A percentile compares a stretch with the other conserved stretches of the same genome.
Evolutionary conservation across 371 early-diverging fungal genomes (phyloP).

Genomic region (Rhizopus delemar): DNA sequence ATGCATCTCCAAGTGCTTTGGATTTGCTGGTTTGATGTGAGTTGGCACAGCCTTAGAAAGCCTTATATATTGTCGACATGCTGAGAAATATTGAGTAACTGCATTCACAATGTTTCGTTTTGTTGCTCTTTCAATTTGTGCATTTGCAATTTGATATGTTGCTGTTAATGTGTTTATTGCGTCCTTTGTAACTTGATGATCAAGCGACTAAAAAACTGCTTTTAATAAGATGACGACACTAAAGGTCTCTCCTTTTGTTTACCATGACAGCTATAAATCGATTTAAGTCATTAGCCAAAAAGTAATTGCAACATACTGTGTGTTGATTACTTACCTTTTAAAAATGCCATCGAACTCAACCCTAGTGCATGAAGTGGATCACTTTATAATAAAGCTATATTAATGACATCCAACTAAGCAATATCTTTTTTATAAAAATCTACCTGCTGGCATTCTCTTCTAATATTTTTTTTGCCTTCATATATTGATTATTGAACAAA

Average conservation of each 20-base stretch:
- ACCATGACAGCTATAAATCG: conserved; percentile 40
- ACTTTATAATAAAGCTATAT: conserved; percentile 3
- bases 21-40: conserved; percentile 13
- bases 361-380: conserved; percentile 52
- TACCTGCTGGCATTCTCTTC: conserved; percentile 36
- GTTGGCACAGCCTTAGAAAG: conserved; percentile 22
- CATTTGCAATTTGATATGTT: conserved; percentile 40
- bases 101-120: conserved; percentile 25
- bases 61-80: conserved; percentile 25
- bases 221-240: background rate
- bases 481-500: conserved; percentile 47
- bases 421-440: background rate
- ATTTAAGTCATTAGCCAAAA: background rate
- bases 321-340: conserved; percentile 39
- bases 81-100: conserved; percentile 21
- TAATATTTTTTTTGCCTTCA: conserved; percentile 45
- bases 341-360: conserved; percentile 49
- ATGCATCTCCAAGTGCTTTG: conserved; percentile 19
- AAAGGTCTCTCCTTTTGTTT: conserved; percentile 6
- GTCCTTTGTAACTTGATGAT: conserved; percentile 36
- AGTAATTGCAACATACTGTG: background rate
- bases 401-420: background rate
- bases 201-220: conserved; percentile 32
- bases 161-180: conserved; percentile 42
- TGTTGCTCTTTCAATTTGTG: conserved; percentile 49